A percentile compares a stretch with the other conserved stretches of the same genome.
phyloP scores from a whole-genome alignment of 78 protist species.

The Dictyostelium brefeldianum region DNA sequence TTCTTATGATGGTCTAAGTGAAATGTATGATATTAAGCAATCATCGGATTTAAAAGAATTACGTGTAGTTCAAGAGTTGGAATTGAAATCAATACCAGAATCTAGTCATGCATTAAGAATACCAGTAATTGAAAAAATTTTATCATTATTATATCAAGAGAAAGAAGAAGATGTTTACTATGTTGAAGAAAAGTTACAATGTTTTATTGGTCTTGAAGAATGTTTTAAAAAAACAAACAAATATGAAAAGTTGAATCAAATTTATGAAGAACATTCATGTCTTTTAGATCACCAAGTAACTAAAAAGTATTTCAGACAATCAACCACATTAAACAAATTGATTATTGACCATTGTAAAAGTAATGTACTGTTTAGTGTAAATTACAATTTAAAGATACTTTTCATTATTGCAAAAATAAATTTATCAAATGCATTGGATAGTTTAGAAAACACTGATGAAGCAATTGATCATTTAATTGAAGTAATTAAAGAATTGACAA shows the following conservation, averaged over 20 bases:
- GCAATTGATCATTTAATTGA: background rate
- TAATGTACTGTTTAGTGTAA: no score
- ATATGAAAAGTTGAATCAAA: background rate
- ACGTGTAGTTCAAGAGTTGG: no score
- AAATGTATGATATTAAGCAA: no score
- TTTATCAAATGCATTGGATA: background rate
- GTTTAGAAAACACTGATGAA: background rate
- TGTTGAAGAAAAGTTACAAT: background rate
- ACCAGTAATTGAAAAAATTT: background rate
- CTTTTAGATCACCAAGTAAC: background rate
- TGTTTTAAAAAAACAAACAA: background rate
- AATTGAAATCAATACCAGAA: no score
- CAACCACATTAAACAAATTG: background rate
- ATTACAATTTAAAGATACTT: background rate
- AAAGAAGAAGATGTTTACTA: background rate
- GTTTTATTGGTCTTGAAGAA: background rate
- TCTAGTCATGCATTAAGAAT: background rate
- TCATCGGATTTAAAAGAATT: no score
- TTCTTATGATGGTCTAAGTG: no score
- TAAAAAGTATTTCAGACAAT: background rate
- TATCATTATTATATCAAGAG: background rate
- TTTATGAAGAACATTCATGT: background rate
- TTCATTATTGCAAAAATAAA: background rate
- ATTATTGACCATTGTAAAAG: background rate
- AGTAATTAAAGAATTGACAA: background rate